Conservation (phyloP, 495 filamentous ascomycete species). For the Filosporella fistucella region DNA sequence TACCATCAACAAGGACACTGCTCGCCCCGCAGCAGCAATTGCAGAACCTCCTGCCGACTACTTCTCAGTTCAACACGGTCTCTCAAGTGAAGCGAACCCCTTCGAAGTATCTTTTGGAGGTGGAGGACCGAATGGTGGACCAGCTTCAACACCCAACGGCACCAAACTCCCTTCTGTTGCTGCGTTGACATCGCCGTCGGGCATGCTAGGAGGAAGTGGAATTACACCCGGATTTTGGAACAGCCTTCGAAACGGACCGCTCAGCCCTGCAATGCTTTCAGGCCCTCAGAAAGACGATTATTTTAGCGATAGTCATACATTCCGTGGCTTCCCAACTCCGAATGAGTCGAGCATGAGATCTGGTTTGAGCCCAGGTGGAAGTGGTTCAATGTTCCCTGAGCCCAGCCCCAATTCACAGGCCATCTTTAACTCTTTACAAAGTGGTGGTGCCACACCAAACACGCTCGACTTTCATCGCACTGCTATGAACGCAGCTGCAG, state of each 20-base stretch:
- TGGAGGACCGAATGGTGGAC: constrained; percentile 22
- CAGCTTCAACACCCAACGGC: constrained; percentile 81
- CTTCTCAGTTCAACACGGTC: constrained; percentile 61
- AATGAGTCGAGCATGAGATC: constrained; percentile 94
- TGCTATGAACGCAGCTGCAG: constrained; percentile 75
- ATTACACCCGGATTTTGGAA: constrained; percentile 73
- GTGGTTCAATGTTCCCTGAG: constrained; percentile 95
- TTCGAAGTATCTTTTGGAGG: constrained; percentile 89
- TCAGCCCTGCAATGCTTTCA: constrained; percentile 97
- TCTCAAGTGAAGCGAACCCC: constrained; percentile 85
- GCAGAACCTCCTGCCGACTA: constrained; percentile 81
- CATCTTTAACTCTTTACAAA: constrained; percentile 71
- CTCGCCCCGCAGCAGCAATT: constrained; percentile 44
- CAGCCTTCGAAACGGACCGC: constrained; percentile 81
- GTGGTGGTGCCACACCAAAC: constrained; percentile 78
- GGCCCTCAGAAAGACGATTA: constrained; percentile 66
- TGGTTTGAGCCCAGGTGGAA: constrained; percentile 89
- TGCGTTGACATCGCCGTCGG: constrained; percentile 84
- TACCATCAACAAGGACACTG: constrained; percentile 27
- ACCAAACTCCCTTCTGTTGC: constrained; percentile 89
- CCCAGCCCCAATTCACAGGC: constrained; percentile 84
- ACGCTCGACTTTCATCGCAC: constrained; percentile 95
- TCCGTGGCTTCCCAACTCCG: constrained; percentile 78
- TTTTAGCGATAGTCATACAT: constrained; percentile 73
- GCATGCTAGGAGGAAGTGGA: constrained; percentile 60